Evolutionary conservation across 768 basidiomycete species (phyloP).

Genomic region (Ramaria sp.): DNA sequence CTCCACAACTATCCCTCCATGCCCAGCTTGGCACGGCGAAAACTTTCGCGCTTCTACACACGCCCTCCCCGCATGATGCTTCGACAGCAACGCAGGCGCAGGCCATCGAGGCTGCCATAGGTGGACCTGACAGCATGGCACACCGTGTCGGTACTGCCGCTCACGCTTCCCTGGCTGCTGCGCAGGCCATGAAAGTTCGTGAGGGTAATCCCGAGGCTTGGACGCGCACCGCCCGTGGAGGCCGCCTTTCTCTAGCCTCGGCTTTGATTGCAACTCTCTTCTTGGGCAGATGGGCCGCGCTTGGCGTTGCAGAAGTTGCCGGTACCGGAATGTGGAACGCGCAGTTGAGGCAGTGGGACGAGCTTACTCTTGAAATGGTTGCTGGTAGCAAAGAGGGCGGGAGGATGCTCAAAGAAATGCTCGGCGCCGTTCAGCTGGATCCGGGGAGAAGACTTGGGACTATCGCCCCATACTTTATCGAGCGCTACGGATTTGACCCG

Average conservation of each 20-base stretch:
- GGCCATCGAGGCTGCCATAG: slow-evolving; percentile 63
- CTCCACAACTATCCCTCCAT: slow-evolving; percentile 59
- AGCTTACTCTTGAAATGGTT: slow-evolving; percentile 65
- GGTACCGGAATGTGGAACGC: slow-evolving; percentile 74
- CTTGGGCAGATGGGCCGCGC: slow-evolving; percentile 58
- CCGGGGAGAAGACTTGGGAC: slow-evolving; percentile 54
- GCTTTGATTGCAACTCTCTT: slow-evolving; percentile 64
- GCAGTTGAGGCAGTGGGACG: slow-evolving; percentile 60
- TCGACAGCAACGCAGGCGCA: slow-evolving; percentile 73
- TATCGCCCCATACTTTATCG: slow-evolving; percentile 64
- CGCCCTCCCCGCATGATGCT: slow-evolving; percentile 68
- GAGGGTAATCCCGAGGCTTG: slow-evolving; percentile 76
- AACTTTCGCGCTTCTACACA: slow-evolving; percentile 61
- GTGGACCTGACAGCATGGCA: slow-evolving; percentile 70
- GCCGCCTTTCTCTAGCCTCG: slow-evolving; percentile 67
- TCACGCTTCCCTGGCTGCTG: slow-evolving; percentile 37
- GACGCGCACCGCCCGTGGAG: slow-evolving; percentile 43
- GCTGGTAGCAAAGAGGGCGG: slow-evolving; percentile 70
- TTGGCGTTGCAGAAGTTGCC: slow-evolving; percentile 69
- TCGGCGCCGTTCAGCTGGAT: slow-evolving; percentile 70
- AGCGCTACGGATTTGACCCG: slow-evolving; percentile 72
- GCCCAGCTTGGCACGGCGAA: slow-evolving; percentile 46
- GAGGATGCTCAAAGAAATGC: slow-evolving; percentile 59
- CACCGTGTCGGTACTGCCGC: slow-evolving; percentile 66
- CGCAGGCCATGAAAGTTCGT: slow-evolving; percentile 64